Evolutionary conservation across 1,139 yeast species (phyloP), one percentile per base, ranked within the genome.

Genomic region (Geotrichum macrosporum): DNA sequence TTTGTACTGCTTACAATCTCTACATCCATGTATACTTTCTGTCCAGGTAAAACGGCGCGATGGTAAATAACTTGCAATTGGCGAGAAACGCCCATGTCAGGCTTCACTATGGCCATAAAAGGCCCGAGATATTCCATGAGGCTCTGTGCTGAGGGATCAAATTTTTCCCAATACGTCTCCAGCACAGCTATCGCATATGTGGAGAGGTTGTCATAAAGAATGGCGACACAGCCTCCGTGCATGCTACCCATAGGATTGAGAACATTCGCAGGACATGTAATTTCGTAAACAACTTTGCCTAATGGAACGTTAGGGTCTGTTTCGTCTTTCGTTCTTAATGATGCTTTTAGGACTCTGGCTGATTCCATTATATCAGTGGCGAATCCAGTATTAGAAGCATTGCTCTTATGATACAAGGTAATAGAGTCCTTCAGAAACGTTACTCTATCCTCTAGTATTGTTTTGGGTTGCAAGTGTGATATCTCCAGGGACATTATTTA

Each of bases 191-290:
- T 41, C 2, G 63, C 56, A 38, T 60, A 52, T 16, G 58, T 52
- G 10, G 62, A 55, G 35, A 52, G 47, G 27, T 54, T 47, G 45
- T 65, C 64, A 13, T 62, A 50, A 12, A 64, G 41, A 3, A 68
- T 62, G 15, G 65, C 60, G 13, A 57, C 53, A 34, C 62, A 61
- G 4, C 69, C 69, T 21, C 69, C 69, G 49, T 65, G 69, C 20
- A 64, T 62, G 4, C 19, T 20, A n/a, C 42, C 42, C 42, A 44
- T 37, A 5, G 47, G 47, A 19, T 44, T 44, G 9, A 44, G 24
- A 18, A 30, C 16, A 15, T 18, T 32, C 15, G 20, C 16, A 13
- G 30, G n/a, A 10, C 35, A 37, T 4, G 29, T 35, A 16, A 44
- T 19, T 21, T 44, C 35, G 26, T 21, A 44, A 9, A 29, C 33